Percentiles rank a stretch among this genome's conserved stretches.
Conservation (phyloP, 2,329 filamentous ascomycete genomes). For the Teratosphaeria zuluensis region DNA sequence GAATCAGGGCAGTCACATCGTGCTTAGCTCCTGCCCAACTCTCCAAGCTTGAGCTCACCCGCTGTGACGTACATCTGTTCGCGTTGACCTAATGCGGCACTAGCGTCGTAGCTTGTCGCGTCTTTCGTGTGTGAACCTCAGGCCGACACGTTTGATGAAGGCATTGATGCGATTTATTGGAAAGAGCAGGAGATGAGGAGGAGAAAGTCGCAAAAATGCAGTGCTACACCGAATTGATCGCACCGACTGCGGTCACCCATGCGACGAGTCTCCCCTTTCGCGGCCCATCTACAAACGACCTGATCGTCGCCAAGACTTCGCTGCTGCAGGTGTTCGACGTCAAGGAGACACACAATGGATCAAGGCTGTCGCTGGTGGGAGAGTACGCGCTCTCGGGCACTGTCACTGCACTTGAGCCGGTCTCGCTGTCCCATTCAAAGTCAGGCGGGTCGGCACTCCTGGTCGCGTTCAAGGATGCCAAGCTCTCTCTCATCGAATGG, state of each 20-base stretch:
- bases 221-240: slow-evolving; percentile 92
- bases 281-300: slow-evolving; percentile 65
- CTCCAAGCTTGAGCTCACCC: background rate
- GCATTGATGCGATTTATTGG: too few species aligned
- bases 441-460: slow-evolving; percentile 78
- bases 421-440: slow-evolving; percentile 59
- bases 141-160: background rate
- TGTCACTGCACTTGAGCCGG: slow-evolving; percentile 68
- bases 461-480: slow-evolving; percentile 79
- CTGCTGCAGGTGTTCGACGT: slow-evolving; percentile 73
- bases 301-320: slow-evolving; percentile 86
- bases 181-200: slow-evolving; percentile 1
- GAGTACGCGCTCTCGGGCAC: slow-evolving; percentile 80
- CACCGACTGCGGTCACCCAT: slow-evolving; percentile 89
- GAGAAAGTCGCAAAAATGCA: slow-evolving; percentile 53
- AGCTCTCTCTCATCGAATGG: slow-evolving; percentile 90
- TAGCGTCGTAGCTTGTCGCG: background rate
- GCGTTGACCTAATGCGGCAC: background rate
- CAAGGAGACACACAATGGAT: slow-evolving; percentile 3
- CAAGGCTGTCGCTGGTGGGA: slow-evolving; percentile 70
- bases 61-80: background rate
- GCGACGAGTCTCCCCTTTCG: slow-evolving; percentile 71
- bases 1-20: background rate
- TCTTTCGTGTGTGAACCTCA: background rate
- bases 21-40: background rate